Conservation (phyloP, 306 rosid species). For the Canavalia gladiata region DNA sequence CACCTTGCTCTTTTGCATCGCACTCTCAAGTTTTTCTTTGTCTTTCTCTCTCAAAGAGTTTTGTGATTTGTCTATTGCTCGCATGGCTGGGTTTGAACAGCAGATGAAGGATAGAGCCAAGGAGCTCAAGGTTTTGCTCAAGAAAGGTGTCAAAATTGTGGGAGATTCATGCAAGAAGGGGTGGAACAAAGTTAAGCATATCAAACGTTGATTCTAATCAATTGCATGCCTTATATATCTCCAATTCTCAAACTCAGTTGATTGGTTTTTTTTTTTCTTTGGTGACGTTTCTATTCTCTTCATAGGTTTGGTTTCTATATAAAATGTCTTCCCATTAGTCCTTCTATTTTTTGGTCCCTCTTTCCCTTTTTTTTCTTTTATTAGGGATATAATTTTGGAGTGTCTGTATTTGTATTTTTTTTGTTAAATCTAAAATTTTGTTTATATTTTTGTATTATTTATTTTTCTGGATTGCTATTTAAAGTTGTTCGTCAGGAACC, state of each 20-base stretch:
- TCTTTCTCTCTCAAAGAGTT: not conserved
- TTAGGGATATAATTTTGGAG: constrained; percentile 31
- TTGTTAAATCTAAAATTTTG: not conserved
- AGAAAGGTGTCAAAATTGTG: constrained; percentile 71
- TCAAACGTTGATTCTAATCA: constrained; percentile 50
- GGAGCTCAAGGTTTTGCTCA: constrained; percentile 62
- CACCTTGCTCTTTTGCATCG: not conserved
- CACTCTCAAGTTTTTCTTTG: not conserved
- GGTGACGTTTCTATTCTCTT: not conserved
- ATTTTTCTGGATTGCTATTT: constrained; percentile 10
- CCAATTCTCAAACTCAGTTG: not conserved
- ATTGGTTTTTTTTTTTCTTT: not conserved
- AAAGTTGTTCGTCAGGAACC: not conserved
- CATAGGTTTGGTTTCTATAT: constrained; percentile 41
- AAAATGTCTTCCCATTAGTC: not conserved
- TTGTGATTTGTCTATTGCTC: not conserved
- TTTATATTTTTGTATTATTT: not conserved
- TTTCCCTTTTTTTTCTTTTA: not conserved
- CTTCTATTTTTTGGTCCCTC: not conserved
- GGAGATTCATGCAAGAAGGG: constrained; percentile 87
- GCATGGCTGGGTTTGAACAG: constrained; percentile 68
- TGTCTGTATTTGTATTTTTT: not conserved
- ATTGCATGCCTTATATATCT: not conserved
- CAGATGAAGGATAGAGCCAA: constrained; percentile 69
- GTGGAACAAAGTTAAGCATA: constrained; percentile 72